These are phyloP conservation scores for Bruguiera gymnorhiza DNA, from an alignment of 345 rosid genomes.

Conservation along the genomic window DNA sequence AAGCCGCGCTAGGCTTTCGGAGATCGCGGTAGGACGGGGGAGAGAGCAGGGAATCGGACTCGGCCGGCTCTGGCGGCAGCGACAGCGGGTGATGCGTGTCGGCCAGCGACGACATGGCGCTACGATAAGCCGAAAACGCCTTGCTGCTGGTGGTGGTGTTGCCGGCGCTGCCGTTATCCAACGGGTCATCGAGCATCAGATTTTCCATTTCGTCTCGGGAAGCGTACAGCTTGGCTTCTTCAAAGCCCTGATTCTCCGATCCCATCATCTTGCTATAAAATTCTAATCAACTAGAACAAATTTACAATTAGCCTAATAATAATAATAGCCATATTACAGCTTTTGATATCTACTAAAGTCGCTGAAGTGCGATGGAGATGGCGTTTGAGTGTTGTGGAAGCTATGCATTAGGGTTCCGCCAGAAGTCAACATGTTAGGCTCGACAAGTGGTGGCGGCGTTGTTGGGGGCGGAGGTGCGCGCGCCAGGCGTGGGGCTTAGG, in stretches of 20 bases:
- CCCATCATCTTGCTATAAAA: constrained; percentile 60
- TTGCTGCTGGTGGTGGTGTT: constrained; percentile 13
- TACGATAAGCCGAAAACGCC: constrained; percentile 50
- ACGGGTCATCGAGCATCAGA: constrained; percentile 53
- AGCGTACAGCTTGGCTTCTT: constrained; percentile 51
- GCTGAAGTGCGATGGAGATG: too few species aligned
- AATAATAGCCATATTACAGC: too few species aligned
- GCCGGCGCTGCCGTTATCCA: constrained; percentile 14
- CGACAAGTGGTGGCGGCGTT: too few species aligned
- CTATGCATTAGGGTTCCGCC: too few species aligned
- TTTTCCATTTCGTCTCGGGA: constrained; percentile 68
- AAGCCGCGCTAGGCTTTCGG: constrained; percentile 33
- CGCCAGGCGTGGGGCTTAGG: too few species aligned
- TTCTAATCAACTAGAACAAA: too few species aligned
- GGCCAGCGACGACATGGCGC: constrained; percentile 59
- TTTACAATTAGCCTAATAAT: too few species aligned
- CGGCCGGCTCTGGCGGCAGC: constrained; percentile 46
- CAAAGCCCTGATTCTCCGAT: constrained; percentile 59
- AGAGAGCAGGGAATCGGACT: constrained; percentile 74
- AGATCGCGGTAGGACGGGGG: constrained; percentile 31
- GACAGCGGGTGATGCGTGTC: constrained; percentile 44
- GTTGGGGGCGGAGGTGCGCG: too few species aligned
- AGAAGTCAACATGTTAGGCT: too few species aligned
- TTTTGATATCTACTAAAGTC: too few species aligned
- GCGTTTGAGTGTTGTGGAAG: too few species aligned